Percentiles rank a stretch among this genome's conserved stretches.
phyloP scores from a whole-genome alignment of 73 alveolate species.

The Urostyla sp. region DNA sequence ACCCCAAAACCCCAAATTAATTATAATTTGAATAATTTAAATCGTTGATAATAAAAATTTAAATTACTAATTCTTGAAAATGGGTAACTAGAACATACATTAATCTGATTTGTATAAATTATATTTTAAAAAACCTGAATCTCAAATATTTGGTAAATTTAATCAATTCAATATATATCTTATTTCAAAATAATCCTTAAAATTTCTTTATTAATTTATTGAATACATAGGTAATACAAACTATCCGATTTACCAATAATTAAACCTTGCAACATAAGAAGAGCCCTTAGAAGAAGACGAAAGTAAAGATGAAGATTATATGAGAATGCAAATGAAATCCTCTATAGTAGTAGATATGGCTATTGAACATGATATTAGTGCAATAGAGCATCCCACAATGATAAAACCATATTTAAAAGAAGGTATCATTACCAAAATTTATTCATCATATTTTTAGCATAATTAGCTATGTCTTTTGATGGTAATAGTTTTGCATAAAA shows the following conservation, averaged over 20 bases:
- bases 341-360: neutral
- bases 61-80: conserved; percentile 28
- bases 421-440: neutral
- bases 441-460: neutral
- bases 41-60: conserved; percentile 34
- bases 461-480: neutral
- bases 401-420: neutral
- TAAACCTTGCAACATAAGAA: conserved; percentile 2
- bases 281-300: conserved; percentile 22
- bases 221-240: neutral
- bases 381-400: neutral
- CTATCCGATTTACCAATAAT: neutral
- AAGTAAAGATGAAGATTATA: neutral
- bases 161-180: neutral
- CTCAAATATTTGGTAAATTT: neutral
- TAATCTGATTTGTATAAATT: neutral
- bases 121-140: conserved; percentile 13
- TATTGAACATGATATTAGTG: neutral
- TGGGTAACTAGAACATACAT: conserved; percentile 38
- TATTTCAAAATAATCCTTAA: neutral
- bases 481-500: neutral
- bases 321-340: neutral
- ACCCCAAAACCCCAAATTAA: neutral
- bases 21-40: neutral
- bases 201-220: no score